Base-by-base conservation (phyloP, 805 yeast species). In the Teunomyces barrocoloradensis region DNA sequence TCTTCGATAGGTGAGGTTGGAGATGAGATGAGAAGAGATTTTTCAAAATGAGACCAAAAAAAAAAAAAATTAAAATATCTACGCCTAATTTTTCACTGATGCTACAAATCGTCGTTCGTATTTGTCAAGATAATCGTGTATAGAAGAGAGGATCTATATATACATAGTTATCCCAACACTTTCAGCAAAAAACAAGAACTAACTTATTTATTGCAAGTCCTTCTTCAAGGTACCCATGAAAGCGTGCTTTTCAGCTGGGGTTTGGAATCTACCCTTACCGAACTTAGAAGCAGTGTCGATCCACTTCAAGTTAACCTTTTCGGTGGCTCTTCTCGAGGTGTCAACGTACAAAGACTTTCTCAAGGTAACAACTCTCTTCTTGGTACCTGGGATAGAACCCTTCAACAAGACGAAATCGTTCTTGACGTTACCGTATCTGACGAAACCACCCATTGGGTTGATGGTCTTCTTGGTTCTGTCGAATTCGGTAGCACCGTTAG, bases 201-300 rank as follows among this genome's bases (percentile, higher is more conserved):
- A 41, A 55, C 48, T 59, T 63, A 64, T 52, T 61, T 62, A 37
- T 72, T 83, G 80, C 74, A 89, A 84, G 79, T 91, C 97, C 86
- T 89, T 91, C 96, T 94, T 94, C 77, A 94, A 87, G 73, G 99
- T 92, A 83, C 99, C 99, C 83, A 91, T 70, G 92, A 94, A 94
- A 74, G 99, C 96, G 74, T 86, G 90, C 91, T 95, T 95, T 85
- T 94, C 99, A 77, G 97, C 98, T 69, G 97, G 96, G 72, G 99
- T 94, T 84, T 94, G 99, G 98, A 94, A 94, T 87, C 99, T 94
- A 85, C 99, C 99, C 89, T 94, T 95, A 87, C 99, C 99, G 91
- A 94, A 94, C 81, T 92, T 91, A 72, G 99, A 94, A 74, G 99
- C 96, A 69, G 99, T 94, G 79, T 94, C 99, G 75, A 94, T 94